Percentiles rank a stretch among this genome's conserved stretches.
These are phyloP conservation scores for Candida pseudofarinosa DNA, from an alignment of 805 yeast genomes.

Conservation along the genomic window DNA sequence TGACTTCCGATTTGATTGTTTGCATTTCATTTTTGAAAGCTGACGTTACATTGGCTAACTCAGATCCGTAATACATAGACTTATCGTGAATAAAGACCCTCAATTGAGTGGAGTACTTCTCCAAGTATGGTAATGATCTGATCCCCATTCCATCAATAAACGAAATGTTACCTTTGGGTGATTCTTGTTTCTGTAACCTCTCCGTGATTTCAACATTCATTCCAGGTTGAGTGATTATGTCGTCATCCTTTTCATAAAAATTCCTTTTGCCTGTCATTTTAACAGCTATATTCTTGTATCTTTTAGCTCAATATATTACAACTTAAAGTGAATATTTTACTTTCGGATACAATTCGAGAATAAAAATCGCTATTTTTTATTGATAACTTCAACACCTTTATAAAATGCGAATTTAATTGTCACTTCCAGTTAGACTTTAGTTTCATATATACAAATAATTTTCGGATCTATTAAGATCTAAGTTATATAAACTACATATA, in stretches of 20 bases:
- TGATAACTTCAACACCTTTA: too few species aligned
- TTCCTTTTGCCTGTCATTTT: constrained; percentile 25
- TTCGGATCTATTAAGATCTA: not conserved
- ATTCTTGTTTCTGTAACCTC: constrained; percentile 36
- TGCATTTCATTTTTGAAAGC: constrained; percentile 43
- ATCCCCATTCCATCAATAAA: constrained; percentile 54
- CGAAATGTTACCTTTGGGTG: constrained; percentile 34
- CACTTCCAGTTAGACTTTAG: not conserved
- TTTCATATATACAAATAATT: not conserved
- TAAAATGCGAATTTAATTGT: too few species aligned
- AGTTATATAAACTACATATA: not conserved
- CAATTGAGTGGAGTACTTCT: constrained; percentile 35
- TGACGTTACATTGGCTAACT: constrained; percentile 42
- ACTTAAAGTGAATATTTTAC: too few species aligned
- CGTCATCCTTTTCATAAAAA: constrained; percentile 53
- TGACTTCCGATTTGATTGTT: constrained; percentile 24
- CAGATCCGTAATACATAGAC: constrained; percentile 37
- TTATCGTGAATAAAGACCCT: constrained; percentile 38
- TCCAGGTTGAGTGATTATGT: constrained; percentile 47
- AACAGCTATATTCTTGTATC: too few species aligned
- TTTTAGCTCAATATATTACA: too few species aligned
- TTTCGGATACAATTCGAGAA: too few species aligned
- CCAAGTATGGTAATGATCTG: constrained; percentile 45
- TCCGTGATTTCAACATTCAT: constrained; percentile 32
- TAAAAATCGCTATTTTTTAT: too few species aligned